phyloP scores from a whole-genome alignment of 106 monocot species.

The Dioscorea zingiberensis region DNA sequence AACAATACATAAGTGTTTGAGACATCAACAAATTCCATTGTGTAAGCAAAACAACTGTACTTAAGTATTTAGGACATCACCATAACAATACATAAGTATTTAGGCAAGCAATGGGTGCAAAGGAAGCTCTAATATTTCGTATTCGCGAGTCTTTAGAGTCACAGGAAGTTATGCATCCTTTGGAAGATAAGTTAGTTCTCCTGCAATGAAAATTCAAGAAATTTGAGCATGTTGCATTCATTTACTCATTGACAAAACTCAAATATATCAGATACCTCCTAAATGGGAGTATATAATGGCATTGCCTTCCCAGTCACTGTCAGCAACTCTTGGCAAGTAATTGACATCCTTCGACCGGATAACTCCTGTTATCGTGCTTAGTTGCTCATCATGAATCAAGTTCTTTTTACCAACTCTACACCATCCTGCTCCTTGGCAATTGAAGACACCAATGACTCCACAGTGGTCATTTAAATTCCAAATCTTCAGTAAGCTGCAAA shows the following conservation, averaged over 20 bases:
- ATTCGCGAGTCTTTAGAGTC: conserved; percentile 39
- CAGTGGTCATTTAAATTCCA: conserved; percentile 52
- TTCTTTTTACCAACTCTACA: conserved; percentile 50
- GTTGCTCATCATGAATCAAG: conserved; percentile 50
- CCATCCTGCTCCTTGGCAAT: conserved; percentile 88
- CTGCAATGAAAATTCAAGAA: conserved; percentile 12
- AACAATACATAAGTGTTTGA: too few relatives aligned
- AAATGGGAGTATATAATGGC: conserved; percentile 36
- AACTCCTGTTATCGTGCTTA: conserved; percentile 35
- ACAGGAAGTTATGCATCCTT: conserved; percentile 38
- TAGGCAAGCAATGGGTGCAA: conserved; percentile 70
- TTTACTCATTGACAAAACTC: too few relatives aligned
- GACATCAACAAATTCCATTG: too few relatives aligned
- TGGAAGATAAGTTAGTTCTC: conserved; percentile 41
- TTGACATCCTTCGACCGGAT: conserved; percentile 45
- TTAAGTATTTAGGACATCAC: too few relatives aligned
- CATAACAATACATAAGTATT: too few relatives aligned
- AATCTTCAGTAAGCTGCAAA: conserved; percentile 45
- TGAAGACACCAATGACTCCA: conserved; percentile 74
- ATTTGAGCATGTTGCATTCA: too few relatives aligned
- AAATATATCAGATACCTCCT: conserved; percentile 12
- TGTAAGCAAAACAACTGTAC: too few relatives aligned
- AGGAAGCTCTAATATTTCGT: conserved; percentile 49
- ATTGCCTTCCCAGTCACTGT: conserved; percentile 44
- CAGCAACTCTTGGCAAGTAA: conserved; percentile 32